Evolutionary conservation across 108 stramenopile species (phyloP), one percentile per base, ranked within the genome.

Genomic region (Schizochytrium sp.): DNA sequence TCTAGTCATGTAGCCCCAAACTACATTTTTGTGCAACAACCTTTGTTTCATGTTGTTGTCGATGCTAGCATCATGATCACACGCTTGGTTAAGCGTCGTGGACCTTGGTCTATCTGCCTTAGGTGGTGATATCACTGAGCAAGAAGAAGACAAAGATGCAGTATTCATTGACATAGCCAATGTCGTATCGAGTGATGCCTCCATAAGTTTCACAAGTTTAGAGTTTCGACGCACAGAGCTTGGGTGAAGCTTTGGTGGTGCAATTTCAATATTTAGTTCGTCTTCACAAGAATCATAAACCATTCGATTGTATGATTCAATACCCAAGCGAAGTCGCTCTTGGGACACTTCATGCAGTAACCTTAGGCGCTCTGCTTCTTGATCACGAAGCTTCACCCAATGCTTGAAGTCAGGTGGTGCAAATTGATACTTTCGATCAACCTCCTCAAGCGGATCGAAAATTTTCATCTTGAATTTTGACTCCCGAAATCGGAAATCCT

Each of bases 401-500:
- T 69, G 64, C 28, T 69, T 69, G 64, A 69, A 69, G 2, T 69
- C 12, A 69, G 76, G 50, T 1, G 76, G 76, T 50, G 76, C 50
- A 53, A 55, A 83, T 0, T 50, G 3, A 10, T 83, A 55, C 28
- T 83, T 83, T 1, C 8, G 10, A 28, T 83, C 76, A 10, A 83
- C 50, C 5, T 28, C 28, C 76, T 83, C 76, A 38, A 83, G 47
- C 76, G 76, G 76, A 13, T 83, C 50, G 47, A 83, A 83, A 13
- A 83, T 28, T 28, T 83, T 83, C 76, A 83, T 83, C 76, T 83
- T 49, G 3, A 83, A 83, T 53, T 83, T 83, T 17, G 50, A 55
- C 28, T 83, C 76, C n/a, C 76, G 47, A 28, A 83, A 83, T 17
- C 76, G 76, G 55, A 83, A 83, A 53, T 83, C 76, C 76, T 55